Evolutionary conservation across 2,329 filamentous ascomycete species (phyloP), one percentile per base, ranked within the genome.

Genomic region (Colletotrichum tropicicola): DNA sequence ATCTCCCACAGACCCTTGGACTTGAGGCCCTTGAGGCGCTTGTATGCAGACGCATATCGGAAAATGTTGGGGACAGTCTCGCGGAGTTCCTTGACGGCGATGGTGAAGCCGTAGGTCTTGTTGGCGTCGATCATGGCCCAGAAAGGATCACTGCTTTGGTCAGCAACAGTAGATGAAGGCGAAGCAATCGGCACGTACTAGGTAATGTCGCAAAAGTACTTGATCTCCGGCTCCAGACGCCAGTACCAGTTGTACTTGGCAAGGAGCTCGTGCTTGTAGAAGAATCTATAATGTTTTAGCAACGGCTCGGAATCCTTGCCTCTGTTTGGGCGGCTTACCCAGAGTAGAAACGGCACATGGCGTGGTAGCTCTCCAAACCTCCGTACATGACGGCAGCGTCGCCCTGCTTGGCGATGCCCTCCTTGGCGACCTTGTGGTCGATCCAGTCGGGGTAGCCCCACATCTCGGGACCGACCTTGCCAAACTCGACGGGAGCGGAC

Each of bases 171-270:
- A 17, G 8, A 23, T 15, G 19, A 5, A 4, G 5, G 2, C 17
- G 15, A 23, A 6, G 13, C 15, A 8, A 10, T 12, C 19, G 47
- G 32, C 28, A 70, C 73, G 44, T 89, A 95, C 92, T 99, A 99
- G 69, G 96, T 99, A 71, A 99, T 98, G 77, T 99, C 96, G 80
- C 96, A 99, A 83, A 99, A 99, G 83, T 98, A 99, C 82, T 95
- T 98, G 87, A 99, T 98, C 80, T 99, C 96, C 69, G 96, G 96
- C 85, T 99, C 96, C 72, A 99, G 84, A 68, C 96, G 93, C 96
- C 96, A 99, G 84, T 99, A 99, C 96, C 96, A 99, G 76, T 98
- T 94, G 80, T 98, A 99, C 80, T 98, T 98, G 75, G 92, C 88
- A 47, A 99, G 87, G 32, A 98, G 87, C 69, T 94, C 92, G 76